These are phyloP conservation scores for Mycena metata DNA, from an alignment of 768 basidiomycete genomes.

Conservation along the genomic window DNA sequence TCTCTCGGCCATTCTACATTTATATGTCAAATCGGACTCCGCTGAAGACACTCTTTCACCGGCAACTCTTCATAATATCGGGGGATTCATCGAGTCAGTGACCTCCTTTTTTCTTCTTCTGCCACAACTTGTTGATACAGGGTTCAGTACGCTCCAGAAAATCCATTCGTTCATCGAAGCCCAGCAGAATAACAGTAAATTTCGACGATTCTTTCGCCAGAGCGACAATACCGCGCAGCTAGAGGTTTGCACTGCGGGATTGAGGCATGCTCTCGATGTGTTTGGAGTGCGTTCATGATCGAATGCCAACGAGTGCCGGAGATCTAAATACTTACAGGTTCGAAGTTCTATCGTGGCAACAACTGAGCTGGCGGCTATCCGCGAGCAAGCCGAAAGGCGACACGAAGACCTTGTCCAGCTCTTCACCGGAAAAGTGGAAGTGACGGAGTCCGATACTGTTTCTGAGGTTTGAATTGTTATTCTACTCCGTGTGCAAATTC, in stretches of 20 bases:
- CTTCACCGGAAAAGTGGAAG: conserved; percentile 5
- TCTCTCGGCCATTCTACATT: conserved; percentile 21
- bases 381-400: conserved; percentile 14
- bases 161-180: conserved; percentile 19
- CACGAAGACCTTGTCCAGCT: conserved; percentile 14
- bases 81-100: conserved; percentile 17
- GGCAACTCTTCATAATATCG: conserved; percentile 17
- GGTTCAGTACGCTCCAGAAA: conserved; percentile 32
- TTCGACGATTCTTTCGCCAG: conserved; percentile 21
- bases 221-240: conserved; percentile 25
- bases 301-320: background rate
- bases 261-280: conserved; percentile 16
- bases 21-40: conserved; percentile 8
- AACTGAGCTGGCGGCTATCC: conserved; percentile 11
- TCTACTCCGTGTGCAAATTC: too few relatives aligned
- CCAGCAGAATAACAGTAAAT: conserved; percentile 19
- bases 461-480: conserved; percentile 21
- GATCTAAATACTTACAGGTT: background rate
- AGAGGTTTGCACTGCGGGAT: conserved; percentile 19
- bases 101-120: background rate
- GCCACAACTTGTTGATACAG: background rate
- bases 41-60: conserved; percentile 13
- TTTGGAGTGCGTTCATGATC: conserved; percentile 22
- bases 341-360: conserved; percentile 5
- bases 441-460: background rate